Evolutionary conservation across 306 rosid species (phyloP).

Genomic region (Quercus parvula): DNA sequence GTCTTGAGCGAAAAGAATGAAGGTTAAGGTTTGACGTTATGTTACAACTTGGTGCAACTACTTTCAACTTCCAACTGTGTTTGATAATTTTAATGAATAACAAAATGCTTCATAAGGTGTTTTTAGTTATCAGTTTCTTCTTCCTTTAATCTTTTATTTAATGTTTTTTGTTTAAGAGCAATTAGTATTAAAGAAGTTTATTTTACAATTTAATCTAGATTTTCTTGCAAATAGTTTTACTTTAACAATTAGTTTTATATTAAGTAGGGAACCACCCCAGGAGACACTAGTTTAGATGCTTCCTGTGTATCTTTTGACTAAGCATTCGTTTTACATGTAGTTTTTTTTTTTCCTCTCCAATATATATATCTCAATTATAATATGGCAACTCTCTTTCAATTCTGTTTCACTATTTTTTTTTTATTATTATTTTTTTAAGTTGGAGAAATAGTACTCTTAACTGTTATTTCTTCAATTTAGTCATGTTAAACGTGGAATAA

Average conservation of each 20-base stretch:
- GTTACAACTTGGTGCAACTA: slow-evolving; percentile 24
- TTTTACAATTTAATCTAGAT: not conserved
- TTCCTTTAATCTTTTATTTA: no score
- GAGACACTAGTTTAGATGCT: slow-evolving; percentile 9
- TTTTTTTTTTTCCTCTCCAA: not conserved
- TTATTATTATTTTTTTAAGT: not conserved
- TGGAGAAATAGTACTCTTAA: not conserved
- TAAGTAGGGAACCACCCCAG: not conserved
- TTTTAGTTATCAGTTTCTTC: not conserved
- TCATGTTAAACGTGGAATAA: not conserved
- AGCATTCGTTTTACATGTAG: not conserved
- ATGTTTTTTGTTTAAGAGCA: not conserved
- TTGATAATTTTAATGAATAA: not conserved
- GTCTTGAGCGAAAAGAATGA: not conserved
- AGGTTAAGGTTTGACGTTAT: slow-evolving; percentile 11
- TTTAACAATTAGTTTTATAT: slow-evolving; percentile 7
- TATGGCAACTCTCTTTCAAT: not conserved
- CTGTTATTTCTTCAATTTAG: not conserved
- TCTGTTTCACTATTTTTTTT: not conserved
- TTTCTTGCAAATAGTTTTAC: not conserved
- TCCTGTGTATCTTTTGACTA: slow-evolving; percentile 23
- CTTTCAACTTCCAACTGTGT: not conserved
- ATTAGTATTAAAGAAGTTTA: not conserved
- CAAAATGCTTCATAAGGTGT: not conserved
- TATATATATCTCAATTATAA: not conserved